Conservation (phyloP, 495 filamentous ascomycete genomes). For the Ramalina intermedia region DNA sequence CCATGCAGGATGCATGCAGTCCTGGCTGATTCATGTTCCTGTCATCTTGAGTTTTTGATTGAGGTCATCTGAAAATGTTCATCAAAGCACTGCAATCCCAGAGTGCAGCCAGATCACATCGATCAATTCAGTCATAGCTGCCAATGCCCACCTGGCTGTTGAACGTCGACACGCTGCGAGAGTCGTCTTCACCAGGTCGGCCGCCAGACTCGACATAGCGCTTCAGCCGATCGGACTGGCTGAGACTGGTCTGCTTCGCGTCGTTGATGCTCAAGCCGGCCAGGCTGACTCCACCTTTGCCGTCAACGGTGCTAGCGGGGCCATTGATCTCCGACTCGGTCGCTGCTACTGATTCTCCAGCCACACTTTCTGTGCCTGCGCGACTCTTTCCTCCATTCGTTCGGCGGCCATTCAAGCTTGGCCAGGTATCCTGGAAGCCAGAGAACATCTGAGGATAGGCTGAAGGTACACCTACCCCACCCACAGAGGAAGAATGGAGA, state of each 20-base stretch:
- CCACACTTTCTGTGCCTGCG: constrained; percentile 58
- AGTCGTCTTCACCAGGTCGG: constrained; percentile 60
- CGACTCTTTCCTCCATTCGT: constrained; percentile 47
- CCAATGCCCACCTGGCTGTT: constrained; percentile 77
- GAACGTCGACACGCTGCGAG: constrained; percentile 90
- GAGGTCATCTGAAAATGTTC: background rate
- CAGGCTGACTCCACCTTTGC: constrained; percentile 75
- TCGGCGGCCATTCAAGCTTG: constrained; percentile 54
- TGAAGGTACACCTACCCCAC: constrained; percentile 62
- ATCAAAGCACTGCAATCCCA: background rate
- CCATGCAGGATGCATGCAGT: background rate
- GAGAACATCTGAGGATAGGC: constrained; percentile 94
- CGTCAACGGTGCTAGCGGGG: constrained; percentile 44
- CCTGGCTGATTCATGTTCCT: background rate
- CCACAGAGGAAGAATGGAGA: constrained; percentile 81
- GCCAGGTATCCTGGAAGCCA: constrained; percentile 83
- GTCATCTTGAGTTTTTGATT: background rate
- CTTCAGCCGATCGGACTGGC: constrained; percentile 71
- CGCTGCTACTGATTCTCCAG: constrained; percentile 79
- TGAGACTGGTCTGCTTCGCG: constrained; percentile 65
- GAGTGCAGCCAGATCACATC: background rate
- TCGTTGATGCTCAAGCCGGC: constrained; percentile 67
- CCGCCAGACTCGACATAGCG: constrained; percentile 76
- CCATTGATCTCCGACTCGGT: constrained; percentile 74
- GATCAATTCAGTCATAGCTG: constrained; percentile 66